Evolutionary conservation across 768 basidiomycete genomes (phyloP), one percentile per base, ranked within the genome.

Genomic region (Paxillus involutus): DNA sequence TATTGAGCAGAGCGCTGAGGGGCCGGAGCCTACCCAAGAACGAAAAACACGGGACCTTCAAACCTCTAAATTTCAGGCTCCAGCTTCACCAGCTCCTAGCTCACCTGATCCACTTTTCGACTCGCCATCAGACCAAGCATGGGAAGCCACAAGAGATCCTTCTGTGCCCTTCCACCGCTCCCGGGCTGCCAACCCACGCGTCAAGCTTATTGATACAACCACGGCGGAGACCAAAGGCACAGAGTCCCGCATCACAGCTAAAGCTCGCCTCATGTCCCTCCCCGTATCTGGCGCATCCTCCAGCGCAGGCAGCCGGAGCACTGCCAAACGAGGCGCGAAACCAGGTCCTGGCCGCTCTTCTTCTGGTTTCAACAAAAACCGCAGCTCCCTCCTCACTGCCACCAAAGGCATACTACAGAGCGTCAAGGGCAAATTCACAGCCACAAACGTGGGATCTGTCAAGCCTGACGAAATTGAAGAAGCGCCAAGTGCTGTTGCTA

Each of bases 351-450:
- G 79, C 29, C 77, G 77, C 30, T 78, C 79, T 12, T 59, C 70
- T 24, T 8, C 53, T 80, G 32, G 36, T 65, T 26, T 26, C 33
- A 64, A 55, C 45, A 77, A 71, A 51, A 76, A 68, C 44, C 75
- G 71, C 30, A 82, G 78, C 53, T 85, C 85, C 14, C 66, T 85
- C 12, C 70, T 86, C 49, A 83, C 78, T 6, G 75, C 73, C 17
- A 68, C 77, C 8, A 85, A 82, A 61, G 83, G 84, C 32, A 59
- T 65, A 11, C 60, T 83, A 30, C 80, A 78, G 58, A 79, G 75
- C 5, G 67, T 82, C 53, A 82, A 79, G 60, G 79, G 79, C 11
- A 78, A 69, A 30, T 77, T 75, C 53, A 51, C 55, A 30, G 41
- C 49, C 16, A 50, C 49, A 10, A 60, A 53, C 16, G 29, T 39